A percentile compares a stretch with the other conserved stretches of the same genome.
Evolutionary conservation across 1,284 basidiomycete species (phyloP).

Genomic region (Laetiporus sulphureus): DNA sequence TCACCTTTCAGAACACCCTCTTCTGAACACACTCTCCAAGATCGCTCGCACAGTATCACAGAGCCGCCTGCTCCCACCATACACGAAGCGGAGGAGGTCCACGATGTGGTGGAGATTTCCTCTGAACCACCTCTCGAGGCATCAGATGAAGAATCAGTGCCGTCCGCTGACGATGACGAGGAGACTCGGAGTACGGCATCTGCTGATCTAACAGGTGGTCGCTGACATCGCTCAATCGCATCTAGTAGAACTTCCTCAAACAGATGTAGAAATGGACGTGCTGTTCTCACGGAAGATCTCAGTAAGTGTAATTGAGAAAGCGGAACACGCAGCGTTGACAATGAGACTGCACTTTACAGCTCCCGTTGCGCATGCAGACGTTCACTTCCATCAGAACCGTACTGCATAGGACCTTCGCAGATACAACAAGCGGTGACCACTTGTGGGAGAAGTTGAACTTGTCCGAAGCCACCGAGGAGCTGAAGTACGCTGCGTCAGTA

Average conservation of each 20-base stretch:
- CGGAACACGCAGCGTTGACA: background rate
- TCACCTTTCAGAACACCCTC: slow-evolving; percentile 21
- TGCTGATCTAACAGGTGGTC: no score
- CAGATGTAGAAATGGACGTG: slow-evolving; percentile 44
- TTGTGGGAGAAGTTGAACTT: slow-evolving; percentile 19
- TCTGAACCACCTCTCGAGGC: no score
- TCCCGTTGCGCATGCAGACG: slow-evolving; percentile 23
- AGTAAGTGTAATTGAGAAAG: slow-evolving; percentile 31
- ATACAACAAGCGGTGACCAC: slow-evolving; percentile 11
- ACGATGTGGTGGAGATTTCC: no score
- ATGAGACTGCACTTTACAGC: slow-evolving; percentile 15
- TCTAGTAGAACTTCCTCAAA: slow-evolving; percentile 33
- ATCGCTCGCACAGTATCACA: background rate
- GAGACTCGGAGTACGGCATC: no score
- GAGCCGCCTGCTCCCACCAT: background rate
- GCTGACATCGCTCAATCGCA: no score
- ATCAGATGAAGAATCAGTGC: no score
- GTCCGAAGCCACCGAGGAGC: background rate
- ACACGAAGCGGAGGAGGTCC: background rate
- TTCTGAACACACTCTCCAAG: slow-evolving; percentile 6
- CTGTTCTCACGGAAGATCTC: slow-evolving; percentile 56
- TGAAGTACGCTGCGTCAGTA: no score
- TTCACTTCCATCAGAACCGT: slow-evolving; percentile 27
- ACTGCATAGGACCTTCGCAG: slow-evolving; percentile 29
- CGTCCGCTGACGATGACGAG: no score